These are phyloP conservation scores for Saturnispora halmiae DNA, from an alignment of 805 yeast species.

Conservation along the genomic window DNA sequence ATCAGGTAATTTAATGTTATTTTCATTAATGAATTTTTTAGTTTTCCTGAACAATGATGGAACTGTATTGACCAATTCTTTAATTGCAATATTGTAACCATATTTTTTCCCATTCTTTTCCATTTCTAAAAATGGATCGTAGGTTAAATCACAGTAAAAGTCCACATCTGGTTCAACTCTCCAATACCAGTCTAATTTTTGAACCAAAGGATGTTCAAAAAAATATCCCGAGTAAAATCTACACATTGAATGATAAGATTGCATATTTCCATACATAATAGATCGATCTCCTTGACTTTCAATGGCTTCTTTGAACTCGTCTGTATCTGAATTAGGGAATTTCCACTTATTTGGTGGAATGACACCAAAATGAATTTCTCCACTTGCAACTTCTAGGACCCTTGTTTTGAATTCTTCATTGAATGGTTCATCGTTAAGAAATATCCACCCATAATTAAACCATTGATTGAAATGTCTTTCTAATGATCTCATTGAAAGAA, in stretches of 20 bases:
- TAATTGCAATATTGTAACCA: conserved; percentile 75
- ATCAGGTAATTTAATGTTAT: conserved; percentile 42
- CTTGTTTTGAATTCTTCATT: conserved; percentile 48
- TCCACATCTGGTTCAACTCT: conserved; percentile 90
- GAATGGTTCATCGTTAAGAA: conserved; percentile 75
- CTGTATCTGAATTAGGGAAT: conserved; percentile 39
- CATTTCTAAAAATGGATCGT: conserved; percentile 88
- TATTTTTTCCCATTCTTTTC: conserved; percentile 56
- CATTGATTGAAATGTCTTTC: conserved; percentile 90
- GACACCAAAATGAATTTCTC: conserved; percentile 63
- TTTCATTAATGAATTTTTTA: conserved; percentile 45
- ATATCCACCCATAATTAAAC: conserved; percentile 89
- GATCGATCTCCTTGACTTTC: conserved; percentile 74
- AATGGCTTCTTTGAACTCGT: conserved; percentile 45
- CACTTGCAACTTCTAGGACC: conserved; percentile 44
- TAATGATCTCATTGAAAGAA: conserved; percentile 59
- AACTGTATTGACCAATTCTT: conserved; percentile 72
- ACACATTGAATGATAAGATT: conserved; percentile 90
- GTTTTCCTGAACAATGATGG: conserved; percentile 76
- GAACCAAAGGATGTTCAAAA: conserved; percentile 67
- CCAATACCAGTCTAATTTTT: conserved; percentile 85
- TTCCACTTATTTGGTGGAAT: conserved; percentile 60
- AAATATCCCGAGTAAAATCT: conserved; percentile 82
- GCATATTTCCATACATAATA: conserved; percentile 74
- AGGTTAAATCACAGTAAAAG: conserved; percentile 82